A percentile compares a stretch with the other conserved stretches of the same genome.
Conservation (phyloP, 805 yeast species). For the Candida gorgasii region DNA sequence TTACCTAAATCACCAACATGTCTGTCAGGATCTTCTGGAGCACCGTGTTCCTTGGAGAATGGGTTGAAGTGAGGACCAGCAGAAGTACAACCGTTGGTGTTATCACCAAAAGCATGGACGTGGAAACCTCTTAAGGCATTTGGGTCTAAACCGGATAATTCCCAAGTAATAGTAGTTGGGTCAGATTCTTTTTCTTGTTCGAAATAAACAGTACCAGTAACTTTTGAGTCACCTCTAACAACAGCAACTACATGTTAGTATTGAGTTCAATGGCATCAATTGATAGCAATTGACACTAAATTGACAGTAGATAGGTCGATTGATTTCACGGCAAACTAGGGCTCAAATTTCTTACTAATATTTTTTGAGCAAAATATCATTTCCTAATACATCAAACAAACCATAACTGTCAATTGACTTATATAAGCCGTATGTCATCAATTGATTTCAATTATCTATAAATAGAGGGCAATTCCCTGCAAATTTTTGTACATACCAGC, state of each 20-base stretch:
- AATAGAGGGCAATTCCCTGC: not conserved
- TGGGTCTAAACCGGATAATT: constrained; percentile 84
- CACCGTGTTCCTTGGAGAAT: constrained; percentile 85
- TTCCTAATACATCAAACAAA: constrained; percentile 4
- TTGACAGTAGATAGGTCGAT: not conserved
- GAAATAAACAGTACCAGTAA: constrained; percentile 82
- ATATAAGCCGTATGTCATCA: not conserved
- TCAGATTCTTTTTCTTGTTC: constrained; percentile 78
- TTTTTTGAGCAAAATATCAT: constrained; percentile 5
- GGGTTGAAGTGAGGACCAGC: constrained; percentile 98
- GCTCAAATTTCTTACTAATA: not conserved
- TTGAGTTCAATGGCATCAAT: not conserved
- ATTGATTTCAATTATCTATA: constrained; percentile 5
- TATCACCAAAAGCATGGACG: constrained; percentile 97
- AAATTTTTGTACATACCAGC: constrained; percentile 55
- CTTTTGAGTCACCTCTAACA: constrained; percentile 91
- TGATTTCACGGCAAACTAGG: not conserved
- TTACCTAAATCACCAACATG: constrained; percentile 98
- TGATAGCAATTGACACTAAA: not conserved
- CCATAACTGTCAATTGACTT: not conserved
- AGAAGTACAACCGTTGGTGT: constrained; percentile 98
- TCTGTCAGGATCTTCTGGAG: constrained; percentile 77
- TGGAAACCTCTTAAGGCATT: constrained; percentile 96
- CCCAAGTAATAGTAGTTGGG: constrained; percentile 86
- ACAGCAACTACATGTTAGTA: constrained; percentile 69